phyloP scores from a whole-genome alignment of 805 yeast genomes.

The Sugiyamaella mastotermitis region DNA sequence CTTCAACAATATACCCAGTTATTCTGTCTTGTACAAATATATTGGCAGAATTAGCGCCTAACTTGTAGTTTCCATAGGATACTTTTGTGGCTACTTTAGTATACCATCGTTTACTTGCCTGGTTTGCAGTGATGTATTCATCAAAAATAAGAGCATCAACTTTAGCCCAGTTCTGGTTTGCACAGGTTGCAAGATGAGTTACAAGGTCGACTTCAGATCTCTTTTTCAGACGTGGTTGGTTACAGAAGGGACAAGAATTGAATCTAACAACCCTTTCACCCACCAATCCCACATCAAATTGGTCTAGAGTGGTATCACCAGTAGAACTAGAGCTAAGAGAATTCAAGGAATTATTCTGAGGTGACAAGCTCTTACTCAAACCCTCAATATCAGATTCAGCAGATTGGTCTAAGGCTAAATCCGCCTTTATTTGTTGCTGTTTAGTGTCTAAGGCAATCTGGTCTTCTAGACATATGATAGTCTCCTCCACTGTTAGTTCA shows the following conservation, averaged over 20 bases:
- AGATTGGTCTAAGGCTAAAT: background rate
- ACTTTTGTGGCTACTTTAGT: constrained; percentile 74
- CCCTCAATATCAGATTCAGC: constrained; percentile 1
- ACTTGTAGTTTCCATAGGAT: constrained; percentile 78
- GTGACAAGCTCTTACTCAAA: background rate
- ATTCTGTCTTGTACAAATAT: constrained; percentile 88
- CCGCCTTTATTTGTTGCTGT: constrained; percentile 2
- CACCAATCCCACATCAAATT: constrained; percentile 12
- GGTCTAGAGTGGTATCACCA: constrained; percentile 2
- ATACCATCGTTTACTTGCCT: constrained; percentile 87
- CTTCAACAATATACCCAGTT: constrained; percentile 87
- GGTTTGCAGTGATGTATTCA: constrained; percentile 68
- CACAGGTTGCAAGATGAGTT: constrained; percentile 85
- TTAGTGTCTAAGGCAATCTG: constrained; percentile 25
- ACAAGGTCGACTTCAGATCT: constrained; percentile 61
- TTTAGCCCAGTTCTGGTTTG: constrained; percentile 67
- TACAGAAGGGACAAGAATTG: constrained; percentile 77
- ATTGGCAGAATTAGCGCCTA: constrained; percentile 90
- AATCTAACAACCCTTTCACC: constrained; percentile 47
- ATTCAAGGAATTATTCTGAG: background rate
- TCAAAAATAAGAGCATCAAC: constrained; percentile 59
- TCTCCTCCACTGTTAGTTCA: constrained; percentile 47
- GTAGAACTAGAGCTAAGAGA: background rate
- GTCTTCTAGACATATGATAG: constrained; percentile 45
- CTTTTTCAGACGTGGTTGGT: constrained; percentile 47